Percentiles rank a stretch among this genome's conserved stretches.
These are phyloP conservation scores for Rhizopogon vesiculosus DNA, from an alignment of 768 basidiomycete genomes.

Conservation along the genomic window DNA sequence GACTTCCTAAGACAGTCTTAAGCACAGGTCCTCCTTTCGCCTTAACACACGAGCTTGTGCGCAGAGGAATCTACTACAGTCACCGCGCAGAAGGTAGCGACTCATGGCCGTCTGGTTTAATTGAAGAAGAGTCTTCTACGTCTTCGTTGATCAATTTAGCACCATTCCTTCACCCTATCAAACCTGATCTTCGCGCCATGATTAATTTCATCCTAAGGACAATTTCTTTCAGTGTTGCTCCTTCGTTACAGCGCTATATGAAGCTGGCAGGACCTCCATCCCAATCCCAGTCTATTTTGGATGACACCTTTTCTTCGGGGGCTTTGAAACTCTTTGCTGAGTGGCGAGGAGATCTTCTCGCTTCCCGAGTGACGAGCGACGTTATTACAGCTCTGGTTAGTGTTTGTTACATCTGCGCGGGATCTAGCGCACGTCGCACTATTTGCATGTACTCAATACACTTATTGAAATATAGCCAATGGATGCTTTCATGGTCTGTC, in stretches of 20 bases:
- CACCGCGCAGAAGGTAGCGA: not conserved
- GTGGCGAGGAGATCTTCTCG: conserved; percentile 10
- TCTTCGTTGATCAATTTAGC: conserved; percentile 38
- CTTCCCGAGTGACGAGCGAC: not conserved
- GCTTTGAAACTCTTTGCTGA: conserved; percentile 8
- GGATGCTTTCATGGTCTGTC: conserved; percentile 43
- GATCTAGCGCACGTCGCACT: conserved; percentile 9
- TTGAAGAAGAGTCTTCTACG: conserved; percentile 47
- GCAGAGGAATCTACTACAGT: conserved; percentile 16
- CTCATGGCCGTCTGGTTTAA: conserved; percentile 30
- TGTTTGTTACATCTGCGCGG: conserved; percentile 12
- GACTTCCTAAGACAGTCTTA: conserved; percentile 36
- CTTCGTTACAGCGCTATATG: conserved; percentile 21
- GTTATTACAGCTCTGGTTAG: conserved; percentile 21
- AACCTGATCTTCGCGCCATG: conserved; percentile 14
- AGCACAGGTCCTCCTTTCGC: conserved; percentile 5
- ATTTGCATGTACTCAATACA: conserved; percentile 15
- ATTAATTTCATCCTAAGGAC: conserved; percentile 24
- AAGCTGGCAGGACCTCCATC: conserved; percentile 5
- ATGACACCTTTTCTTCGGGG: conserved; percentile 11
- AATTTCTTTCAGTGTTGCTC: conserved; percentile 5
- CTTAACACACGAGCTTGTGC: conserved; percentile 17
- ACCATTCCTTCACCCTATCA: conserved; percentile 22
- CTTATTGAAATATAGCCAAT: conserved; percentile 38
- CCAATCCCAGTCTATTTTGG: conserved; percentile 14